phyloP scores from a whole-genome alignment of 768 basidiomycete genomes.

The Auriscalpium vulgare region DNA sequence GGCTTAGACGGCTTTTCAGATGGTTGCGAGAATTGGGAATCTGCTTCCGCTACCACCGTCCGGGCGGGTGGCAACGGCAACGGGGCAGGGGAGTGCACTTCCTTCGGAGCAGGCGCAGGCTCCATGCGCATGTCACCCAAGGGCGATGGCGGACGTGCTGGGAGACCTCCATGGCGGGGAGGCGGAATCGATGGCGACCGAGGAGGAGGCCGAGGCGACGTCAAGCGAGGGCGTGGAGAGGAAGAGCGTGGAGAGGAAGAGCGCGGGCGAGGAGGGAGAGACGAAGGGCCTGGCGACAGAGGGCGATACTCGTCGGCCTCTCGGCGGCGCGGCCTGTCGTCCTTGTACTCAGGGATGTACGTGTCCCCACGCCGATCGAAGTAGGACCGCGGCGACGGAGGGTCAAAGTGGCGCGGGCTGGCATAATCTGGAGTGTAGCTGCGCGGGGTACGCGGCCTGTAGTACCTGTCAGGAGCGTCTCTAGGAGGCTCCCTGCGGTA shows the following conservation, averaged over 20 bases:
- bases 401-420: too few relatives aligned
- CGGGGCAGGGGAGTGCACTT: conserved; percentile 31
- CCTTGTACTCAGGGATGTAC: conserved; percentile 5
- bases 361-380: conserved; percentile 8
- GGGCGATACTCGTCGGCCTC: conserved; percentile 14
- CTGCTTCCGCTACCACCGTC: background rate
- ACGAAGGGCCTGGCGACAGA: conserved; percentile 15
- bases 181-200: conserved; percentile 18
- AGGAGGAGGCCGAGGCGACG: conserved; percentile 15
- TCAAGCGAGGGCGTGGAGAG: conserved; percentile 14
- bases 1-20: background rate
- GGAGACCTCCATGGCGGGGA: conserved; percentile 18
- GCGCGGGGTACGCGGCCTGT: conserved; percentile 4
- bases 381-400: too few relatives aligned
- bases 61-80: conserved; percentile 4
- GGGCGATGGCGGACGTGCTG: too few relatives aligned
- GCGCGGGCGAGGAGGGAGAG: conserved; percentile 8
- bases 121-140: background rate
- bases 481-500: conserved; percentile 5
- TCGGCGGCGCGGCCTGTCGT: background rate
- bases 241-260: conserved; percentile 15
- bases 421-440: conserved; percentile 4
- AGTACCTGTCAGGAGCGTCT: conserved; percentile 5
- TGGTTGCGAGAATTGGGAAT: background rate
- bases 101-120: conserved; percentile 36